Evolutionary conservation across 768 basidiomycete species (phyloP).

Genomic region (Omphalotus guepiniiformis): DNA sequence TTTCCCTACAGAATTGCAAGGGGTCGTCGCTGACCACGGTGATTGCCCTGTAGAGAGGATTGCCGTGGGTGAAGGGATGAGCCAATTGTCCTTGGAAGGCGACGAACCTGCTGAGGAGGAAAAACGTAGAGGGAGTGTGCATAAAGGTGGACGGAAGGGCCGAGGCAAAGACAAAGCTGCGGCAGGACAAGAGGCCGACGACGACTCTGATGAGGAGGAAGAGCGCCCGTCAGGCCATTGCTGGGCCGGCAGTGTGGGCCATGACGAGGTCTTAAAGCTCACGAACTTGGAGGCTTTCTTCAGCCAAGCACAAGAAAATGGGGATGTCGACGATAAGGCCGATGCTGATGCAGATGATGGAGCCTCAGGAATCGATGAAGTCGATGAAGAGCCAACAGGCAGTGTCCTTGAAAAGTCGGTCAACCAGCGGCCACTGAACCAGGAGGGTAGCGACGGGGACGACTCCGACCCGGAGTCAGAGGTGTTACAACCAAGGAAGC

Average conservation of each 20-base stretch:
- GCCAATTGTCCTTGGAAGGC: conserved; percentile 28
- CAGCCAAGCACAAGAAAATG: conserved; percentile 22
- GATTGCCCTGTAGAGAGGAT: conserved; percentile 91
- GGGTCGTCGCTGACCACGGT: conserved; percentile 88
- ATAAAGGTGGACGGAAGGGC: conserved; percentile 16
- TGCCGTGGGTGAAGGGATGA: conserved; percentile 45
- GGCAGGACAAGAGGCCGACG: conserved; percentile 7
- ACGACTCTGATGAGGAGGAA: conserved; percentile 13
- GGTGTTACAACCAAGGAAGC: conserved; percentile 38
- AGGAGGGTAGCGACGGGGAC: conserved; percentile 20
- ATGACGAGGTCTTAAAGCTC: conserved; percentile 81
- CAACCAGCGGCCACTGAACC: background rate
- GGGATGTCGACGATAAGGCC: conserved; percentile 33
- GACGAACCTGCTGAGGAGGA: conserved; percentile 3
- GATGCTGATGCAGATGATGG: conserved; percentile 25
- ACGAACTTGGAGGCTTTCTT: conserved; percentile 83
- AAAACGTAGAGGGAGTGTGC: conserved; percentile 9
- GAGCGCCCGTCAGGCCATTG: conserved; percentile 34
- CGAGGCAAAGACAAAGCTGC: conserved; percentile 15
- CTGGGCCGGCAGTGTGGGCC: conserved; percentile 93
- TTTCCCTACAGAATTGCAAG: conserved; percentile 84
- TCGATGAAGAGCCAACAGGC: conserved; percentile 22
- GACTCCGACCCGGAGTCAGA: conserved; percentile 23
- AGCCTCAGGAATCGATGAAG: conserved; percentile 23
- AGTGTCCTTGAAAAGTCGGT: conserved; percentile 17